Base-by-base conservation (phyloP, 441 rosid genomes). In the Rhodomyrtus psidioides region DNA sequence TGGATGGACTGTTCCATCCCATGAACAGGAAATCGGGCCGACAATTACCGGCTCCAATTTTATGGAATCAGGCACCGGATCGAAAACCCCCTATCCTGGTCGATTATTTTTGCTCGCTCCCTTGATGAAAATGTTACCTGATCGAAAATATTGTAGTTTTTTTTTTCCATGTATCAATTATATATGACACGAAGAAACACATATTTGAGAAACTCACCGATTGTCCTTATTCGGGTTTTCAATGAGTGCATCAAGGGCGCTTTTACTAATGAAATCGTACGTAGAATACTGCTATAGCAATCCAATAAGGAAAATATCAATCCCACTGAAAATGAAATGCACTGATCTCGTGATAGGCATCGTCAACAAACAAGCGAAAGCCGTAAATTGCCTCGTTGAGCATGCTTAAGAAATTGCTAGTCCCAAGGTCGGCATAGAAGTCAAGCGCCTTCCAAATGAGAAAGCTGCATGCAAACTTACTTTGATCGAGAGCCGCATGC, bases 221-320 rank as follows among this genome's bases (percentile, higher is more conserved):
- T 17, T 17, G 16, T 10, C 46, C 76, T 55, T 55, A 21, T 21
- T 21, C 3, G 12, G 57, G 57, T 21, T 7, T 55, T 7, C 21
- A 4, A 21, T 5, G 0, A 4, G 57, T 3, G 5, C 57, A 8
- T 34, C 1, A 6, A 4, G 42, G n/a, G 42, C 19, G 16, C 42
- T n/a, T 28, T 60, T 28, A 21, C 8, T 17, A 2, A 30, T 34
- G 19, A 16, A 16, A 30, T 54, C 8, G 23, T 17, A 17, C 53
- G 3, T 17, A 6, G 0, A 16, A 30, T 7, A 7, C 1, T 7
- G 16, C 7, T 60, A 4, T 60, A 4, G 2, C 44, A 1, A 62
- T 28, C 24, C 42, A 17, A 28, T 30, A 16, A 62, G 42, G 16
- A 8, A 8, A 16, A 28, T 4, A 34, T 16, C 12, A 10, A 28